Evolutionary conservation across 306 rosid genomes (phyloP).

Genomic region (Oemleria cerasiformis): DNA sequence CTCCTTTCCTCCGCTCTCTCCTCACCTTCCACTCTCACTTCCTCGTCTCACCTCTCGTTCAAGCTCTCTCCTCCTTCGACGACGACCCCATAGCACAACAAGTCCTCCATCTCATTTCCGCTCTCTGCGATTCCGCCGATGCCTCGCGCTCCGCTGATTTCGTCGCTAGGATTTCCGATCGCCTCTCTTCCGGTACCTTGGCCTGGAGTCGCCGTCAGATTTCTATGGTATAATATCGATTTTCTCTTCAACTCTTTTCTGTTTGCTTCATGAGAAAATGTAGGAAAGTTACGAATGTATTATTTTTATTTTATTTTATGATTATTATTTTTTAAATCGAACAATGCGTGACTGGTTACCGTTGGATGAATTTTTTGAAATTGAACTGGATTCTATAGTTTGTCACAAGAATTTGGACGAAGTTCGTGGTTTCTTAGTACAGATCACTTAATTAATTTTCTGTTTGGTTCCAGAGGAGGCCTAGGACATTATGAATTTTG

Average conservation of each 20-base stretch:
- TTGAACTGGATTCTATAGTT: not conserved
- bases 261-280: conserved; percentile 8
- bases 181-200: conserved; percentile 51
- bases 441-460: no score
- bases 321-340: not conserved
- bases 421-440: no score
- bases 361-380: not conserved
- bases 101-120: not conserved
- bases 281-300: not conserved
- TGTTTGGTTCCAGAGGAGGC: no score
- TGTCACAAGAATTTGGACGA: not conserved
- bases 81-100: conserved; percentile 7
- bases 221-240: conserved; percentile 41
- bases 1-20: conserved; percentile 65
- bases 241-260: not conserved
- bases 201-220: conserved; percentile 76
- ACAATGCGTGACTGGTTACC: not conserved
- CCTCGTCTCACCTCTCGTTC: conserved; percentile 6
- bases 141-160: conserved; percentile 44
- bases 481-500: no score
- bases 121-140: conserved; percentile 36
- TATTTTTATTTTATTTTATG: not conserved
- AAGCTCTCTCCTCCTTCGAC: not conserved
- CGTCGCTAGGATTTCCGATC: conserved; percentile 51
- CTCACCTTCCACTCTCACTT: conserved; percentile 59